Evolutionary conservation across 164 flowering plant species (phyloP), one percentile per base, ranked within the genome.

Genomic region (Cinnamomum micranthum): DNA sequence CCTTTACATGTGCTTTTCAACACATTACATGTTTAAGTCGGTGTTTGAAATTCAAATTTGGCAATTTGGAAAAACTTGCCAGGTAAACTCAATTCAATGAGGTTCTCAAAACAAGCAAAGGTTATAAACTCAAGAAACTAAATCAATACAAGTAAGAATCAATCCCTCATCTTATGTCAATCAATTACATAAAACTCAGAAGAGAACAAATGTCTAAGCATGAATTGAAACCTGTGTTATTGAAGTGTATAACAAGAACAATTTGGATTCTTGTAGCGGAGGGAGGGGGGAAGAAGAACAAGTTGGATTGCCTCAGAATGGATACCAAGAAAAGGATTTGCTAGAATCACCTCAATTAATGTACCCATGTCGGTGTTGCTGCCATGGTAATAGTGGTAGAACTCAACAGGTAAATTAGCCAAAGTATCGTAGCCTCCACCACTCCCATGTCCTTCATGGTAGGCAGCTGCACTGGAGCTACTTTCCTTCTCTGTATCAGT

Each of bases 351-450:
- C 97, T 93, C 97, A 78, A 95, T 89, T 63, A 95, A 92, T 31
- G 97, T 95, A 68, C 98, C 98, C 89, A 95, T 83, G 77, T 95
- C 99, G 65, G 84, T 85, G 78, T 80, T 89, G 88, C 97, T 90
- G n/a, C 98, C 98, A 82, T 93, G 92, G 81, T 93, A 93, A 69
- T 95, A 95, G 76, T 93, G 98, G 77, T 93, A 95, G 77, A 93
- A 93, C 76, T 95, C 99, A 52, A 85, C 77, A 0, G 98, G 99
- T 78, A 92, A 83, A 78, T 77, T 88, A 65, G 87, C 77, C 23
- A 88, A 77, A 55, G 86, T 76, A 77, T 89, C 91, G 69, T 87
- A 87, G 20, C 81, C 77, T 63, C 89, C 81, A 52, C 77, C 67
- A 62, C 71, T 66, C 66, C 81, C 78, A 62, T 80, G 84, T 62